phyloP scores from a whole-genome alignment of 371 early-diverging fungal genomes.

The Rhizopus sp. region DNA sequence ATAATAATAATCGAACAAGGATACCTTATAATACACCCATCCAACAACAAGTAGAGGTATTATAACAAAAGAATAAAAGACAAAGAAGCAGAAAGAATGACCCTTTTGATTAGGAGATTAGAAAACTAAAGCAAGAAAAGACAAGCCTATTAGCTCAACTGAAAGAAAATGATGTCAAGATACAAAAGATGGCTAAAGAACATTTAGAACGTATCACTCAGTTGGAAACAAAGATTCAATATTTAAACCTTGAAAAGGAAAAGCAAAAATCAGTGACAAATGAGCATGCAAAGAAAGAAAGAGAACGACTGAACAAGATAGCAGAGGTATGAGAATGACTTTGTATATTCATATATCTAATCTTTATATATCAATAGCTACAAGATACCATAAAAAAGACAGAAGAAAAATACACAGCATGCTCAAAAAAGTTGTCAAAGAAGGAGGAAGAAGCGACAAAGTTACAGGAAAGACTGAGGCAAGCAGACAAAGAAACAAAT shows the following conservation, averaged over 20 bases:
- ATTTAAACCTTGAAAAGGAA: constrained; percentile 16
- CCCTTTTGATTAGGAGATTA: not conserved
- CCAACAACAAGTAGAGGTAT: not conserved
- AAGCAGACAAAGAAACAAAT: constrained; percentile 2
- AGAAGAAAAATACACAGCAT: not conserved
- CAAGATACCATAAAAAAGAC: not conserved
- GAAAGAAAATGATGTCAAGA: constrained; percentile 6
- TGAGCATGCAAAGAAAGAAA: constrained; percentile 20
- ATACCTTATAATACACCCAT: not conserved
- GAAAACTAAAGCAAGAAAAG: constrained; percentile 4
- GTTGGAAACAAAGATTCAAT: constrained; percentile 18
- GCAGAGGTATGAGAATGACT: constrained; percentile 8
- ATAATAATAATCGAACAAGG: not conserved
- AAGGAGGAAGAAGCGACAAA: constrained; percentile 18
- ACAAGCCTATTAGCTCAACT: not conserved
- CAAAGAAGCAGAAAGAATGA: too few species aligned
- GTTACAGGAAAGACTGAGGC: not conserved
- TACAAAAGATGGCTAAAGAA: constrained; percentile 5
- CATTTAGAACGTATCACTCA: constrained; percentile 13
- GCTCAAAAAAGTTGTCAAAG: constrained; percentile 10
- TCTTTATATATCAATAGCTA: not conserved
- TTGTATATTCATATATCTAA: too few species aligned
- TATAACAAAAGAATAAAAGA: too few species aligned
- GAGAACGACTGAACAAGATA: constrained; percentile 23
- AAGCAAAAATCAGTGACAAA: constrained; percentile 13